phyloP scores from a whole-genome alignment of 192 early-diverging fungal species.

The Backusella luteola region DNA sequence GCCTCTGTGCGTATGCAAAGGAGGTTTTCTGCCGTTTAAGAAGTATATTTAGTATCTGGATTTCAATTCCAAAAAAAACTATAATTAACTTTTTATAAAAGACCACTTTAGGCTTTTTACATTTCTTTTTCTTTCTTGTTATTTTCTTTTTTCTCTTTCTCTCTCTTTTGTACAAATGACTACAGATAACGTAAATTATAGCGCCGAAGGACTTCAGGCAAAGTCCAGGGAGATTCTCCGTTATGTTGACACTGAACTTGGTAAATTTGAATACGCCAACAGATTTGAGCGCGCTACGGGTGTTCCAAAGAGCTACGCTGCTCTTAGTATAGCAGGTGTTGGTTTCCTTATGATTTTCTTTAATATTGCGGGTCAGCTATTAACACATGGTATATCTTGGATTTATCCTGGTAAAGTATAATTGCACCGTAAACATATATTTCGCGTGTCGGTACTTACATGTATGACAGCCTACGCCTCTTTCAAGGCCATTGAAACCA shows the following conservation, averaged over 20 bases:
- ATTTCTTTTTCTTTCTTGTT: neutral
- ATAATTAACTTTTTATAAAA: conserved; percentile 4
- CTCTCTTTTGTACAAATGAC: conserved; percentile 21
- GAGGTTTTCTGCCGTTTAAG: neutral
- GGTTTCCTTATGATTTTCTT: conserved; percentile 82
- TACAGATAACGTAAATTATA: conserved; percentile 16
- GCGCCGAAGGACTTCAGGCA: conserved; percentile 21
- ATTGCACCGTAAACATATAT: neutral
- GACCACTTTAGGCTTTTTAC: neutral
- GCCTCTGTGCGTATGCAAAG: neutral
- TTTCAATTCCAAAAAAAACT: conserved; percentile 1
- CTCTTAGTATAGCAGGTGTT: conserved; percentile 58
- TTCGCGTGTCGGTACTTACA: neutral
- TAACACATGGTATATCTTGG: conserved; percentile 58
- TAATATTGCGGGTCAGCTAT: conserved; percentile 76
- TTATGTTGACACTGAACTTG: conserved; percentile 69
- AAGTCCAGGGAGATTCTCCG: conserved; percentile 15
- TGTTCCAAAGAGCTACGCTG: conserved; percentile 85
- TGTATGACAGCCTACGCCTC: conserved; percentile 71
- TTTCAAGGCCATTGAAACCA: conserved; percentile 90
- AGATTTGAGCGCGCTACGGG: conserved; percentile 72
- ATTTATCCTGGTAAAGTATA: conserved; percentile 23
- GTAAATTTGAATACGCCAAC: conserved; percentile 61
- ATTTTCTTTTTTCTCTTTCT: conserved; percentile 6
- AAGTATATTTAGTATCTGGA: neutral